phyloP scores from a whole-genome alignment of 345 rosid species.

The Streptanthus diversifolius region DNA sequence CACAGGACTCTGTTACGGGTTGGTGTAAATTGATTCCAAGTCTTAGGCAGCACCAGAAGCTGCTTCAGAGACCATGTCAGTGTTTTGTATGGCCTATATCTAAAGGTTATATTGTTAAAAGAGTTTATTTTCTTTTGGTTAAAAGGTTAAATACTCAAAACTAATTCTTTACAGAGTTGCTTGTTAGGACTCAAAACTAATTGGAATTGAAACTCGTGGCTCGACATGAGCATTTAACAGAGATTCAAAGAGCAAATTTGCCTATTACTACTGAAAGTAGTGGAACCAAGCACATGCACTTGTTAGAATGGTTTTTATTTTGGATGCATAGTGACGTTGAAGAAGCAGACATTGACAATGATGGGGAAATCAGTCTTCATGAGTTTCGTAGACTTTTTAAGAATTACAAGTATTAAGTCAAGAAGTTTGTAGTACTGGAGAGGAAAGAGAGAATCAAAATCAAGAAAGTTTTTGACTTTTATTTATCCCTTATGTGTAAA shows the following conservation, averaged over 20 bases:
- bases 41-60: too few species aligned
- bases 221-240: background rate
- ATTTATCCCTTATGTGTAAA: background rate
- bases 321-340: slow-evolving; percentile 86
- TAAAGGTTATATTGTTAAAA: too few species aligned
- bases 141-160: too few species aligned
- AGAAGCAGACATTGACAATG: slow-evolving; percentile 91
- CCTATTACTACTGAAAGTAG: background rate
- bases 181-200: background rate
- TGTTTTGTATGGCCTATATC: too few species aligned
- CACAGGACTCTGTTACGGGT: too few species aligned
- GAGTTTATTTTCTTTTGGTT: too few species aligned
- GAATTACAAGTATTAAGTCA: slow-evolving; percentile 69
- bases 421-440: background rate
- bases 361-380: slow-evolving; percentile 82
- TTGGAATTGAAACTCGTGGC: background rate
- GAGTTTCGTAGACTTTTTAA: slow-evolving; percentile 80
- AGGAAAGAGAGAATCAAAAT: background rate
- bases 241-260: background rate
- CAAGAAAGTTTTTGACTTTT: background rate
- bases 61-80: too few species aligned
- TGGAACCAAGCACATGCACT: background rate
- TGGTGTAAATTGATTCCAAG: too few species aligned
- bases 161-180: too few species aligned
- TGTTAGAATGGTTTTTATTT: background rate